Evolutionary conservation across 2,329 filamentous ascomycete genomes (phyloP), one percentile per base, ranked within the genome.

Genomic region (Xylaria sp.): DNA sequence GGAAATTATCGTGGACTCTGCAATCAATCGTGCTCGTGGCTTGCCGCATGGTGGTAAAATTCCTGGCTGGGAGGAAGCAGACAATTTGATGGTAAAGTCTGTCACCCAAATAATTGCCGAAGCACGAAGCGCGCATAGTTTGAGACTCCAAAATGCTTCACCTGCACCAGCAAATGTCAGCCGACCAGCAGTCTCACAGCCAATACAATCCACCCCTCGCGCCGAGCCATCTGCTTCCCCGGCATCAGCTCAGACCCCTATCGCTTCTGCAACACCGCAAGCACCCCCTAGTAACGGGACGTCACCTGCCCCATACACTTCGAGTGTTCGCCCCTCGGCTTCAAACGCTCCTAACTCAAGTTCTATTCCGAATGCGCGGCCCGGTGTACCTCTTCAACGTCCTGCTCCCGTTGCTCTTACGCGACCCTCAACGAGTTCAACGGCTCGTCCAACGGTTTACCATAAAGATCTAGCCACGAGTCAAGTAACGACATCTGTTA

Each of bases 1-100:
- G 28, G 77, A 78, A 37, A 72, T 71, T 48, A 76, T 80, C 41
- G 74, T 80, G 7, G 78, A 80, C 44, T 74, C 76, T 18, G 78
- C 78, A 7, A 78, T 80, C 51, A 78, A 75, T 34, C 77, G 76
- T 58, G 78, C 78, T 41, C 76, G 75, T 63, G 77, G 78, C 25
- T 66, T 79, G 20, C 75, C 78, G 3, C 76, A 76, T 56, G 44
- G 71, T 15, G 75, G 71, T 28, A 72, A 72, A 10, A 70, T 77
- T 60, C 72, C 71, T 59, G 75, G 76, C 13, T 80, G 77, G 77
- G 77, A 78, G 51, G 72, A 77, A 64, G 77, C 75, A 54, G 74
- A 79, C 51, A 71, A 74, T 20, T 52, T 80, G 32, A 78, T 80
- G 68, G 74, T 76, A 10, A 75, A 78, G 55, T 76, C 77, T 60